Evolutionary conservation across 805 yeast species (phyloP), one percentile per base, ranked within the genome.

Genomic region (Wickerhamiella brachini): DNA sequence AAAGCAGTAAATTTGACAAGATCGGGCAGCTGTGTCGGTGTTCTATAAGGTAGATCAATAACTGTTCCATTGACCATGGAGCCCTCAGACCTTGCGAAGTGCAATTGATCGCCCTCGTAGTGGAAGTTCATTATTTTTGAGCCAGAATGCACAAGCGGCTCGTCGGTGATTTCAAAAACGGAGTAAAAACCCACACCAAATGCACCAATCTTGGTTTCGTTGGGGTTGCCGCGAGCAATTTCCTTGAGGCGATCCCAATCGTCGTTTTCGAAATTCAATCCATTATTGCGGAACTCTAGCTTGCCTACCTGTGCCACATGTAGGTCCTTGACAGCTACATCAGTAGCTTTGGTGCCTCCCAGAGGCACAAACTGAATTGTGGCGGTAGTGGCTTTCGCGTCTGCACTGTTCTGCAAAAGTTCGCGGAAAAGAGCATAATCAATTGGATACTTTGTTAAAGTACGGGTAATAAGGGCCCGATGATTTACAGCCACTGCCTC

Each of bases 151-250:
- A 84, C 77, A 59, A 81, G 64, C 2, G 94, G 90, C 61, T 83
- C 87, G 59, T 84, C 88, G 54, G 84, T 83, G 78, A 84, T 79
- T 60, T 85, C 90, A 41, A 83, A 89, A 43, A 84, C 78, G 2
- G 83, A 76, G 64, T 84, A 84, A 61, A 81, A 83, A 1, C 73
- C 73, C 7, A 69, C 73, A 5, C 73, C 73, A 53, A 69, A 69
- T 1, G 73, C 73, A 12, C 73, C 73, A 31, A 69, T 69, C 49
- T 69, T 69, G 15, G 68, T 52, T 51, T 69, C 73, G 47, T 69
- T 69, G 6, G 73, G 73, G 54, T 69, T 69, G 2, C 73, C 73
- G 45, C 67, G 64, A 5, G 73, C 73, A 45, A 69, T 69, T 47
- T 69, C 72, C 17, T 62, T 54, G 21, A 69, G 57, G 9, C 73